phyloP scores from a whole-genome alignment of 2,329 filamentous ascomycete species.

The Epichloe scottii region DNA sequence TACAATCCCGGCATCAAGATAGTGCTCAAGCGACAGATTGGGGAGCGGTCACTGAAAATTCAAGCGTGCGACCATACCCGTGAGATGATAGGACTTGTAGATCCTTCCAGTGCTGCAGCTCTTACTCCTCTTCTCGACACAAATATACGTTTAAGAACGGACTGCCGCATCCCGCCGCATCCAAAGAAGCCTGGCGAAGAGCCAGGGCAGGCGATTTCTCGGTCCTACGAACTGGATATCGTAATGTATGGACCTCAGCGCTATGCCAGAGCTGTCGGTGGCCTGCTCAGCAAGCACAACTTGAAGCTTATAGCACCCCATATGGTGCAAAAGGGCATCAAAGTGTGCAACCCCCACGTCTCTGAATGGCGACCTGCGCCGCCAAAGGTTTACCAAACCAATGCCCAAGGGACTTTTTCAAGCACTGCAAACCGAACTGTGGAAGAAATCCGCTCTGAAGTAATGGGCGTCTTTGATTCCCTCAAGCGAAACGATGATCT shows the following conservation, averaged over 20 bases:
- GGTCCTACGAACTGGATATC: conserved; percentile 51
- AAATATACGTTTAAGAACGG: conserved; percentile 51
- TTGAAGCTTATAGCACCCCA: conserved; percentile 56
- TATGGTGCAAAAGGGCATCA: conserved; percentile 53
- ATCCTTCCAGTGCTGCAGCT: conserved; percentile 51
- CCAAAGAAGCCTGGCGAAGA: conserved; percentile 50
- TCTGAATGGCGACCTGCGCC: conserved; percentile 32
- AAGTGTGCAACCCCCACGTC: conserved; percentile 66
- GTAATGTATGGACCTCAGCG: conserved; percentile 69
- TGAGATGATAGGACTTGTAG: conserved; percentile 63
- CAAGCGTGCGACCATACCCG: conserved; percentile 61
- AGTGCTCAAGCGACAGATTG: conserved; percentile 46
- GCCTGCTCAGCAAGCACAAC: conserved; percentile 48
- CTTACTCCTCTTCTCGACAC: conserved; percentile 65
- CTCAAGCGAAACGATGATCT: conserved; percentile 65
- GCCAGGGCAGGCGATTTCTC: conserved; percentile 49
- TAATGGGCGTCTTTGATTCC: conserved; percentile 78
- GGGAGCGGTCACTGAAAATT: conserved; percentile 47
- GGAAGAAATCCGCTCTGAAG: conserved; percentile 77
- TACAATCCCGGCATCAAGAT: conserved; percentile 69
- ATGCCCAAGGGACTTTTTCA: conserved; percentile 14
- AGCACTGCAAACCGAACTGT: conserved; percentile 45
- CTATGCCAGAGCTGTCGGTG: conserved; percentile 52
- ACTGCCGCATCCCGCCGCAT: conserved; percentile 57
- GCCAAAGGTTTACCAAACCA: conserved; percentile 21